Percentiles rank a stretch among this genome's conserved stretches.
Evolutionary conservation across 345 rosid species (phyloP).

Genomic region (Durio zibethinus): DNA sequence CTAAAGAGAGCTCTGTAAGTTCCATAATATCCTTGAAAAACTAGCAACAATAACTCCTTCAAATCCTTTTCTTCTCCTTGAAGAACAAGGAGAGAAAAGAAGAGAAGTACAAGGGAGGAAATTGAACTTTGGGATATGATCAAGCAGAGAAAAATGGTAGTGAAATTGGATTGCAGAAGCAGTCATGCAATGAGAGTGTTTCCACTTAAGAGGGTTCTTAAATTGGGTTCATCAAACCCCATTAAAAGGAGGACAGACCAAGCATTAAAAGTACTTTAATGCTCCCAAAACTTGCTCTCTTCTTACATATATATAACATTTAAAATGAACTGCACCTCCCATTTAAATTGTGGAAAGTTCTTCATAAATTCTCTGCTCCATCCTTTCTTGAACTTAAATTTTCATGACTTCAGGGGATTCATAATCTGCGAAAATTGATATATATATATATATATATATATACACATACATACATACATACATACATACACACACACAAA

Average conservation of each 20-base stretch:
- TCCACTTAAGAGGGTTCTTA: slow-evolving; percentile 33
- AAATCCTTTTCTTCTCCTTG: neutral
- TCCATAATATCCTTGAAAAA: slow-evolving; percentile 22
- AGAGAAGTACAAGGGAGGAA: neutral
- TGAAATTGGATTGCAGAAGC: neutral
- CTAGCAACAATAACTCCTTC: neutral
- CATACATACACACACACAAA: neutral
- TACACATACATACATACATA: no score
- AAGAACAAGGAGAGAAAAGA: neutral
- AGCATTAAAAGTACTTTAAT: slow-evolving; percentile 49
- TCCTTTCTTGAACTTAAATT: neutral
- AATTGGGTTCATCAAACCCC: slow-evolving; percentile 38
- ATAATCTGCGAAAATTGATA: neutral
- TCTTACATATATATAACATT: slow-evolving; percentile 21
- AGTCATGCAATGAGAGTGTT: slow-evolving; percentile 27
- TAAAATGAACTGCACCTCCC: slow-evolving; percentile 28
- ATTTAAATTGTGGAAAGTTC: neutral
- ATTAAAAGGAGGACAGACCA: slow-evolving; percentile 45
- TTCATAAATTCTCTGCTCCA: neutral
- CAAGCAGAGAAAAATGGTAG: neutral
- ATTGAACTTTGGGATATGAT: neutral
- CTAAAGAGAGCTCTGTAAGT: slow-evolving; percentile 44
- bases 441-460: no score
- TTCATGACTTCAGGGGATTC: neutral
- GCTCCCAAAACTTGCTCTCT: slow-evolving; percentile 28